A percentile compares a stretch with the other conserved stretches of the same genome.
These are phyloP conservation scores for Mycocalia duriaeana DNA, from an alignment of 1,284 basidiomycete genomes.

Conservation along the genomic window DNA sequence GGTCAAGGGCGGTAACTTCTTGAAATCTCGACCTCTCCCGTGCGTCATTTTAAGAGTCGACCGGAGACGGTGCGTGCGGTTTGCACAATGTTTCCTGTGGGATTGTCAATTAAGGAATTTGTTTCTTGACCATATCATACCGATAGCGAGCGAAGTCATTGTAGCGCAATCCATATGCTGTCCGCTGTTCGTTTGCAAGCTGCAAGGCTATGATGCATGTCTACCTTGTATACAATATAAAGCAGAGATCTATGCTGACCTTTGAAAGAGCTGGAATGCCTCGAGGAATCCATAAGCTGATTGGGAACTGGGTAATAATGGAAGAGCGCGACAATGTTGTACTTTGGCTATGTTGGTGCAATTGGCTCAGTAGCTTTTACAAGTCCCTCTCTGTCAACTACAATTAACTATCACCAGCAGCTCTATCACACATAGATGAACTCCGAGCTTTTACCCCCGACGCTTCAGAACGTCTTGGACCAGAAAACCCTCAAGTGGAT, in stretches of 20 bases:
- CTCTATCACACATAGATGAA: no score
- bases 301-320: no score
- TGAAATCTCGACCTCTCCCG: conserved; percentile 87
- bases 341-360: no score
- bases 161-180: conserved; percentile 85
- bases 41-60: conserved; percentile 82
- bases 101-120: conserved; percentile 2
- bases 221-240: no score
- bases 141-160: conserved; percentile 84
- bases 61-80: conserved; percentile 84
- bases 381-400: no score
- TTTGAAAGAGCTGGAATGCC: no score
- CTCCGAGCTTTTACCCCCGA: conserved; percentile 63
- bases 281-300: no score
- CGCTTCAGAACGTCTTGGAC: conserved; percentile 86
- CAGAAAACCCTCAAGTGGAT: conserved; percentile 92
- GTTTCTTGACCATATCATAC: conserved; percentile 30
- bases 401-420: no score
- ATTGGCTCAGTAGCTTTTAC: no score
- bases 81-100: conserved; percentile 84
- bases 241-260: no score
- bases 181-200: conserved; percentile 85
- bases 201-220: conserved; percentile 77
- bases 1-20: conserved; percentile 66
- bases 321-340: no score